Conservation (phyloP, 2,329 filamentous ascomycete genomes). For the Rasamsonia emersonii region DNA sequence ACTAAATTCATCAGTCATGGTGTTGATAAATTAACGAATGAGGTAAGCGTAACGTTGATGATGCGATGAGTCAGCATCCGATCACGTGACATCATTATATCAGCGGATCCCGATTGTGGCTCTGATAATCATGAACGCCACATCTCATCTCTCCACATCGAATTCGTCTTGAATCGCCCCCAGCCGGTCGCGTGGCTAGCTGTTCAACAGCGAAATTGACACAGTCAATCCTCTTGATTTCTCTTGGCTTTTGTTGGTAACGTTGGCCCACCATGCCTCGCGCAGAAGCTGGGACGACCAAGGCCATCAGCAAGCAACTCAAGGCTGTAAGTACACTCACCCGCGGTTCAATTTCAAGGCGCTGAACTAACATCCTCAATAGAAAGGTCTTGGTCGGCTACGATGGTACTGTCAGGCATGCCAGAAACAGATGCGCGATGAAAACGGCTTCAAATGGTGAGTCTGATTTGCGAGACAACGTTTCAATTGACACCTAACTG, state of each 20-base stretch:
- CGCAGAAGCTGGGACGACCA: slow-evolving; percentile 87
- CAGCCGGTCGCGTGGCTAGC: no score
- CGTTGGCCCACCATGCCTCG: slow-evolving; percentile 78
- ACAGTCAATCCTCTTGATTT: not conserved
- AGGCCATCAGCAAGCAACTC: slow-evolving; percentile 82
- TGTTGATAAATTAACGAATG: no score
- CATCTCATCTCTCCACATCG: slow-evolving; percentile 13
- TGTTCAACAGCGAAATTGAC: not conserved
- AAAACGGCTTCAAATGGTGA: slow-evolving; percentile 74
- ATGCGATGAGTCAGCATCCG: no score
- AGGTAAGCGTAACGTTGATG: no score
- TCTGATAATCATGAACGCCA: slow-evolving; percentile 3
- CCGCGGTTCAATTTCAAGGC: not conserved
- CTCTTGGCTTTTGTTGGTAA: no score
- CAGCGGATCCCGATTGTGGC: not conserved
- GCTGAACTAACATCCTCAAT: slow-evolving; percentile 8
- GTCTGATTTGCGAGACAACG: slow-evolving; percentile 3
- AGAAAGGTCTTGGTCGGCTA: slow-evolving; percentile 58
- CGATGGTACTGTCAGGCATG: slow-evolving; percentile 90
- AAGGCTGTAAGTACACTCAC: slow-evolving; percentile 57
- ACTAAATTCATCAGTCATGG: no score
- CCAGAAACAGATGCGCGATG: slow-evolving; percentile 67
- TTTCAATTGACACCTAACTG: not conserved
- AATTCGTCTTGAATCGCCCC: no score
- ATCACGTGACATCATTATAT: not conserved